Evolutionary conservation across 1,284 basidiomycete species (phyloP), one percentile per base, ranked within the genome.

Genomic region (Kwoniella shivajii): DNA sequence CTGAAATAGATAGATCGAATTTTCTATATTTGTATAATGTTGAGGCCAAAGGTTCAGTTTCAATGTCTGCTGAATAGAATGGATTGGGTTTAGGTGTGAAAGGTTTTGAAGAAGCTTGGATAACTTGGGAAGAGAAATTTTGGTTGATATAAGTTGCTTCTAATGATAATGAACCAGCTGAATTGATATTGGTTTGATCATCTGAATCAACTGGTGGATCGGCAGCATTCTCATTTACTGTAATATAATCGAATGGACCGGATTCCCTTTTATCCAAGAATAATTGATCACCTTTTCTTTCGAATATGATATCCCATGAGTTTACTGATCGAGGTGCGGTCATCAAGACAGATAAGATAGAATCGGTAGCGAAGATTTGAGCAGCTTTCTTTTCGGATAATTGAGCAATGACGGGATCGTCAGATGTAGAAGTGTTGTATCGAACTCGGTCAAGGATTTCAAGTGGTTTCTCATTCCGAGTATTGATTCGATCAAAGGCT

Each of bases 81-180:
- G 91, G 96, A 80, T 98, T 98, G 1, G 92, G 86, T 64, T 91
- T 84, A 24, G 85, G 83, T 69, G 95, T 85, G 69, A 71, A 76
- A 31, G 75, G 72, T 60, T 74, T 79, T 55, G 71, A 72, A 44
- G 63, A 76, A 76, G 95, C 91, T 62, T 86, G 84, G 54, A 96
- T 94, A 45, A 92, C 88, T 80, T 99, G 96, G 83, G 95, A 96
- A 29, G 89, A 88, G 74, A 98, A 99, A 81, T 98, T 98, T 78
- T 97, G 92, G 82, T 98, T 98, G 83, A 99, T 92, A 79, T 96
- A 99, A 31, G 95, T 98, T 11, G 96, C 96, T 78, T 99, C 96
- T 42, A 99, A 84, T 2, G 93, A 94, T 46, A 99, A 84, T 1
- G 91, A 92, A 1, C 91, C 90, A 2, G 94, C 92, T 13, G 92